Evolutionary conservation across 345 rosid species (phyloP), one percentile per base, ranked within the genome.

Genomic region (Gossypium bickii): DNA sequence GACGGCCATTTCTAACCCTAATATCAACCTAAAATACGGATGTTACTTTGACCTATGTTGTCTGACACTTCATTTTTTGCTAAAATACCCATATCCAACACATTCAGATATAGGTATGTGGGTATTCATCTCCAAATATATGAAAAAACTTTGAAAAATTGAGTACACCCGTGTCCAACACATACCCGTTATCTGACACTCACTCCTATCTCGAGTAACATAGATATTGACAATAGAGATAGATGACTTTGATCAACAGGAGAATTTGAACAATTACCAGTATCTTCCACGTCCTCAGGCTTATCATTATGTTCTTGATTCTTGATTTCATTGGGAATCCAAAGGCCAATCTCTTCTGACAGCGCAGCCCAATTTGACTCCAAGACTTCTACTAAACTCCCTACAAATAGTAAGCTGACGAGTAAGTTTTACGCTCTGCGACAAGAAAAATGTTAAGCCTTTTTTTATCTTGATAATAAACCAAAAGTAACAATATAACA

Each of bases 281-380:
- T 73, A 69, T 90, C 98, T 65, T 85, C 88, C 76, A 79, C 90
- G 12, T 85, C 94, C 82, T 85, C 91, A 48, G 91, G 92, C 78
- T 90, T 93, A 85, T 91, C 99, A 84, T 90, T 89, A 59, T 93
- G 97, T 74, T 85, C 97, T 80, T 67, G 78, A 76, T 96, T 85
- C 60, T 65, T 67, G 66, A 87, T 80, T 80, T 87, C 92, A 82
- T 76, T 63, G 51, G 99, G 99, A 70, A 96, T 77, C 97, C 97
- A 96, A 63, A 93, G 86, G 53, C 98, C 98, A 70, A 96, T 85
- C 34, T 90, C 90, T 83, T 93, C 97, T 59, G 81, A 89, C 67
- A 96, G 83, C 56, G 80, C 82, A 81, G 84, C 86, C 98, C 98
- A 93, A 74, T 84, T 83, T 70, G 92, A 83, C 82, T 87, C 92